Evolutionary conservation across 345 rosid species (phyloP), one percentile per base, ranked within the genome.

Genomic region (Pseudoturritis turrita): DNA sequence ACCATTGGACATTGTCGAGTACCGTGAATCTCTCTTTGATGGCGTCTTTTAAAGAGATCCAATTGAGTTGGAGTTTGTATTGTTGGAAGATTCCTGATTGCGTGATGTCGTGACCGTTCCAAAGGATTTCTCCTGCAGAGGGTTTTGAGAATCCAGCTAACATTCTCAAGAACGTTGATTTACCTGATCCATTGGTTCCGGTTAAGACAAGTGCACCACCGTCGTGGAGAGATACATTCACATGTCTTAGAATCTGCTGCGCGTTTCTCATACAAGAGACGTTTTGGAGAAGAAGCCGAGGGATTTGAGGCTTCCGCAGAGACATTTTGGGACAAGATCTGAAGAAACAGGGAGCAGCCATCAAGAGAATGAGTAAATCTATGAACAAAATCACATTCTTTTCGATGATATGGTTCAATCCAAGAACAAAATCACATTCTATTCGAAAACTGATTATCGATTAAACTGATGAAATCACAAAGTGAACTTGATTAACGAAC

Each of bases 181-280:
- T 94, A 21, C 90, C 93, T 0, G 97, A 94, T 31, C 96, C 95
- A 18, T 91, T 94, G 59, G 82, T 81, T 54, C 98, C 95, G 0
- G 81, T 86, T 75, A 94, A 81, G 67, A 94, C 79, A 36, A 94
- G 88, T 4, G 98, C 89, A 12, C 97, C 88, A 7, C 97, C 97
- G 37, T 91, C 97, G 47, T 87, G 88, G 33, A 94, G 25, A 0
- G 96, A 85, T 14, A 87, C 85, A 39, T 91, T 94, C 18, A 87
- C 90, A 29, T 94, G 88, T 3, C 86, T 79, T 72, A 94, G 65
- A 58, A 94, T 87, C 74, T 89, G 95, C 40, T 88, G 95, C 0
- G 91, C 95, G 71, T 89, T 94, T 83, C 98, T 88, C 97, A 89
- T 94, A 79, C 97, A 94, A 0, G 98, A 89, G 43, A 94, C 96